phyloP scores from a whole-genome alignment of 1,284 basidiomycete genomes.

The Exsudoporus floridanus region DNA sequence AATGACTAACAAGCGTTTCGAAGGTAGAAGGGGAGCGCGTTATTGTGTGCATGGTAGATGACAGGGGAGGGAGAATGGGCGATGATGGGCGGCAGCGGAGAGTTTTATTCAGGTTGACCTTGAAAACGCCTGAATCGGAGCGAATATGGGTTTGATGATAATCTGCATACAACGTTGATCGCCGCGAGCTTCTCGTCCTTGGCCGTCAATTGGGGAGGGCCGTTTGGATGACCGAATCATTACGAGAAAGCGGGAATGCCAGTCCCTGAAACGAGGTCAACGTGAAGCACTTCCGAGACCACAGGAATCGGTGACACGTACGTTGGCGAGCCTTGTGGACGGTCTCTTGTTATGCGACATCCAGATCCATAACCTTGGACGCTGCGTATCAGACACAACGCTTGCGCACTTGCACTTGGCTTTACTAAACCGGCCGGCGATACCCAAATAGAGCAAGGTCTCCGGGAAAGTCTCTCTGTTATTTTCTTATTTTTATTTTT shows the following conservation, averaged over 20 bases:
- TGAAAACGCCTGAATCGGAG: constrained; percentile 32
- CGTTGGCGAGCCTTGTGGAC: constrained; percentile 9
- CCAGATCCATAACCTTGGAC: constrained; percentile 4
- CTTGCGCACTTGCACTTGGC: too few species aligned
- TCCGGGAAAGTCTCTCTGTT: not conserved
- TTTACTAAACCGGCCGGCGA: not conserved
- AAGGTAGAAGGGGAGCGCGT: constrained; percentile 10
- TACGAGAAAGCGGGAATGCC: constrained; percentile 35
- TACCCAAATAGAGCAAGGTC: constrained; percentile 10
- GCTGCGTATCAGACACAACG: constrained; percentile 14
- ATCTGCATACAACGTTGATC: constrained; percentile 45
- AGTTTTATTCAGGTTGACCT: constrained; percentile 31
- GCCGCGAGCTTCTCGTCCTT: constrained; percentile 44
- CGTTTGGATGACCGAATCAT: constrained; percentile 35
- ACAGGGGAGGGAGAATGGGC: not conserved
- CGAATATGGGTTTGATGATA: constrained; percentile 39
- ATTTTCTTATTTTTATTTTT: too few species aligned
- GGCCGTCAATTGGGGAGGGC: constrained; percentile 37
- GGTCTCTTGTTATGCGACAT: constrained; percentile 10
- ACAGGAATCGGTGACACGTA: constrained; percentile 8
- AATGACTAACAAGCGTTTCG: constrained; percentile 25
- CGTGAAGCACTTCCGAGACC: constrained; percentile 13
- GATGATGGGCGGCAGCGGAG: constrained; percentile 12
- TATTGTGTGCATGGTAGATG: constrained; percentile 1
- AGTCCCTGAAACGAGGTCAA: constrained; percentile 36